Percentiles rank a stretch among this genome's conserved stretches.
phyloP scores from a whole-genome alignment of 2,329 filamentous ascomycete species.

The Neurospora crassa region DNA sequence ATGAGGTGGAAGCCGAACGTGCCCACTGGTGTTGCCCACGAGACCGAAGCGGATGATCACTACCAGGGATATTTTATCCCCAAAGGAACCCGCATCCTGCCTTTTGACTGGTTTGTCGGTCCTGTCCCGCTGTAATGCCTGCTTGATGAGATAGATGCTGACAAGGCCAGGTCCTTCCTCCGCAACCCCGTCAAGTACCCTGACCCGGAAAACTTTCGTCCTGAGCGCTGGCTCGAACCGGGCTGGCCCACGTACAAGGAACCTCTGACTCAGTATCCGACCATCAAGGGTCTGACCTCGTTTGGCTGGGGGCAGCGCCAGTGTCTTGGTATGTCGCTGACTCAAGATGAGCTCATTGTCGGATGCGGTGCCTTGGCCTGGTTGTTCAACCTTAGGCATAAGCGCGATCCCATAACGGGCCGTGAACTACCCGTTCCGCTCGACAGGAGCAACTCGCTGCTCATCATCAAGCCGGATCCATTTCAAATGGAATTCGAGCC shows the following conservation, averaged over 20 bases:
- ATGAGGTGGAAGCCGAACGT: constrained; percentile 39
- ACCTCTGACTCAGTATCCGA: constrained; percentile 39
- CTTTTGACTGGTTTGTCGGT: constrained; percentile 27
- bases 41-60: constrained; percentile 40
- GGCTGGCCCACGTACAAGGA: constrained; percentile 42
- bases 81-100: constrained; percentile 35
- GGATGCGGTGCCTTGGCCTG: constrained; percentile 40
- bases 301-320: constrained; percentile 45
- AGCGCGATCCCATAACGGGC: constrained; percentile 32
- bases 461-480: constrained; percentile 48
- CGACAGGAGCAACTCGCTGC: constrained; percentile 42
- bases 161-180: constrained; percentile 33
- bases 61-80: constrained; percentile 38
- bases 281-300: constrained; percentile 41
- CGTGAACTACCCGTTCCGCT: constrained; percentile 31
- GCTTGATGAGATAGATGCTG: background rate
- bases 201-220: constrained; percentile 39
- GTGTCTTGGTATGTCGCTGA: constrained; percentile 26
- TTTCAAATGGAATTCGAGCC: constrained; percentile 46
- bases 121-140: background rate
- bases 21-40: constrained; percentile 37
- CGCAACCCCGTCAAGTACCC: constrained; percentile 41
- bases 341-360: constrained; percentile 37
- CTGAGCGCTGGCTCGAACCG: constrained; percentile 42
- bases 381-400: constrained; percentile 31